Percentiles rank a stretch among this genome's conserved stretches.
Evolutionary conservation across 805 yeast species (phyloP).

Genomic region (Kodamaea leandrae): DNA sequence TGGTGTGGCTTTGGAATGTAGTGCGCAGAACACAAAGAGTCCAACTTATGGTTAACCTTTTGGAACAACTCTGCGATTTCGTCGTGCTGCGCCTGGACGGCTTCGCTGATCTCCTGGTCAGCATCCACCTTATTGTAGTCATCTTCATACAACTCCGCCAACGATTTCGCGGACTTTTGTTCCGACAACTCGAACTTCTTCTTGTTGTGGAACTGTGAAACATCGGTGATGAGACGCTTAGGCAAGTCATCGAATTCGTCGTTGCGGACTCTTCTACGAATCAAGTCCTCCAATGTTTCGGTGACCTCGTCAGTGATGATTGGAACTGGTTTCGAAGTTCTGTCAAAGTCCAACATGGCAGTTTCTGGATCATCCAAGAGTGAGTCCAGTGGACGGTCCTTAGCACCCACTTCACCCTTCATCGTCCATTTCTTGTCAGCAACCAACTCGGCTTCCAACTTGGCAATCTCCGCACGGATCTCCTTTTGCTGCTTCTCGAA

Average conservation of each 20-base stretch:
- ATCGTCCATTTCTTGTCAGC: slow-evolving; percentile 92
- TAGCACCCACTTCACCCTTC: slow-evolving; percentile 86
- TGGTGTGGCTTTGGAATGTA: slow-evolving; percentile 89
- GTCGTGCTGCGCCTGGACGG: slow-evolving; percentile 67
- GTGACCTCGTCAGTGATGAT: slow-evolving; percentile 88
- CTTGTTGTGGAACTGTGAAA: slow-evolving; percentile 51
- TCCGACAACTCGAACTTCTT: slow-evolving; percentile 70
- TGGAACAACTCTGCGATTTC: slow-evolving; percentile 70
- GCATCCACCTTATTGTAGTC: slow-evolving; percentile 55
- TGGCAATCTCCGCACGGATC: slow-evolving; percentile 72
- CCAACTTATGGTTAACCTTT: slow-evolving; percentile 66
- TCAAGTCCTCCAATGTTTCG: slow-evolving; percentile 82
- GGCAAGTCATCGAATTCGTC: slow-evolving; percentile 83
- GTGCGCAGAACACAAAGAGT: slow-evolving; percentile 90
- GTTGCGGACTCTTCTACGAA: slow-evolving; percentile 73
- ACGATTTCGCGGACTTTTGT: slow-evolving; percentile 77
- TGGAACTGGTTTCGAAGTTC: slow-evolving; percentile 94
- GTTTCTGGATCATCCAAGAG: slow-evolving; percentile 60
- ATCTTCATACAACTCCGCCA: slow-evolving; percentile 90
- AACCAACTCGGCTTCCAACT: slow-evolving; percentile 80
- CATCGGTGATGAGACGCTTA: slow-evolving; percentile 64
- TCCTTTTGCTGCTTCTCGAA: slow-evolving; percentile 80
- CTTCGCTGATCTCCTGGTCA: slow-evolving; percentile 55
- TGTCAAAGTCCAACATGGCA: slow-evolving; percentile 75
- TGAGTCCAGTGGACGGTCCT: slow-evolving; percentile 81